Conservation (phyloP, 208 protist species). For the Crithidia bombi region DNA sequence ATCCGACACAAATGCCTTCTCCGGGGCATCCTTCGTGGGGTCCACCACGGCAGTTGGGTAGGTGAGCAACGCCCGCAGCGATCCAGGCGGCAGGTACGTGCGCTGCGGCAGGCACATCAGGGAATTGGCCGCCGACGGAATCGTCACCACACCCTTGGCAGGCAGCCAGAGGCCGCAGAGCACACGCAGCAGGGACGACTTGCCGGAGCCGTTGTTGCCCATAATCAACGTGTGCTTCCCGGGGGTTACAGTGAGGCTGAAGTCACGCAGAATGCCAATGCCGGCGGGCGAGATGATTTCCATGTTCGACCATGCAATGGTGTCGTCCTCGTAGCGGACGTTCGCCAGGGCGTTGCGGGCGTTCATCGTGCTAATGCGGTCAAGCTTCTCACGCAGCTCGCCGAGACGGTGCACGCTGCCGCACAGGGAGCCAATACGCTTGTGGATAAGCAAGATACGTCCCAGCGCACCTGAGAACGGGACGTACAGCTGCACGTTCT, state of each 20-base stretch:
- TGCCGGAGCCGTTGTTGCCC: conserved; percentile 91
- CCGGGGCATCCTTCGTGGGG: conserved; percentile 18
- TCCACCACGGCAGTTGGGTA: conserved; percentile 62
- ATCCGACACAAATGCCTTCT: conserved; percentile 49
- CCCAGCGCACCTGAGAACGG: conserved; percentile 74
- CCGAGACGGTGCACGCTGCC: conserved; percentile 81
- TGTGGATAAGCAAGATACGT: conserved; percentile 76
- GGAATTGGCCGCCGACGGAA: conserved; percentile 31
- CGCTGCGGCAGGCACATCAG: conserved; percentile 80
- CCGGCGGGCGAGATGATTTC: conserved; percentile 62
- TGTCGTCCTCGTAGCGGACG: conserved; percentile 26
- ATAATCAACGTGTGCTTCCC: conserved; percentile 80
- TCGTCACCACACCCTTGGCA: conserved; percentile 50
- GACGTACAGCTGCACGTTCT: conserved; percentile 79
- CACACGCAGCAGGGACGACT: conserved; percentile 80
- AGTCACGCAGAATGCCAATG: conserved; percentile 54
- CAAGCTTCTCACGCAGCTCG: conserved; percentile 76
- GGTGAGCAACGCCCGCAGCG: conserved; percentile 79
- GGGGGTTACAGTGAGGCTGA: conserved; percentile 55
- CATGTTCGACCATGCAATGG: conserved; percentile 60
- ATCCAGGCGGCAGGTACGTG: conserved; percentile 81
- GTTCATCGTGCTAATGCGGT: conserved; percentile 34
- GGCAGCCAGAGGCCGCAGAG: conserved; percentile 81
- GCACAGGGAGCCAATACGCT: conserved; percentile 75
- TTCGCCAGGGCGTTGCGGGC: conserved; percentile 21